Percentiles rank a stretch among this genome's conserved stretches.
Conservation (phyloP, 83 land plant species). For the Picea engelmannii region DNA sequence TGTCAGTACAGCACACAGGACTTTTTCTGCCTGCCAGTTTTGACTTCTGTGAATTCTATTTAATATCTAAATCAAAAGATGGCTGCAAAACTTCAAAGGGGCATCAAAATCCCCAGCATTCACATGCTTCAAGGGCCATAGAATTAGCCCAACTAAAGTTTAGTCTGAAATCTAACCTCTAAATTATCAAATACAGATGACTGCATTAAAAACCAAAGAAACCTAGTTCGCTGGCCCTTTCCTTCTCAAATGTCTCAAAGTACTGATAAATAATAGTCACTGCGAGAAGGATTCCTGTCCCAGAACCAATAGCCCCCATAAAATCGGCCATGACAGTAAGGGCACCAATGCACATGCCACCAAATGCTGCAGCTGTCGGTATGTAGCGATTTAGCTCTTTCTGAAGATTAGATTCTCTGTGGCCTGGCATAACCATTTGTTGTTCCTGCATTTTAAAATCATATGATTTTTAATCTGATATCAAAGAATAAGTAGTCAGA, state of each 20-base stretch:
- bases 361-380: conserved; percentile 70
- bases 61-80: background rate
- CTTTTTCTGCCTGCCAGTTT: background rate
- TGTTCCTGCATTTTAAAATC: too few relatives aligned
- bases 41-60: background rate
- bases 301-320: conserved; percentile 73
- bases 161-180: background rate
- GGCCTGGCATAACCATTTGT: conserved; percentile 82
- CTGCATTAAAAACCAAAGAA: conserved; percentile 51
- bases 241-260: conserved; percentile 73
- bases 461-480: too few relatives aligned
- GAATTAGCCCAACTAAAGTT: conserved; percentile 5
- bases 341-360: conserved; percentile 73
- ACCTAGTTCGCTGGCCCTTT: conserved; percentile 63
- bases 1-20: conserved; percentile 14
- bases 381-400: conserved; percentile 63
- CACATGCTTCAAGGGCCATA: background rate
- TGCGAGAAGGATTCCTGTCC: conserved; percentile 61
- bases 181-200: background rate
- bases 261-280: conserved; percentile 73
- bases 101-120: conserved; percentile 6
- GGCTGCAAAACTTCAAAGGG: conserved; percentile 19
- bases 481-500: too few relatives aligned
- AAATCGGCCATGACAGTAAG: conserved; percentile 65
- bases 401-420: conserved; percentile 62